phyloP scores from a whole-genome alignment of 2,329 filamentous ascomycete genomes.

The Colletotrichum sp. region DNA sequence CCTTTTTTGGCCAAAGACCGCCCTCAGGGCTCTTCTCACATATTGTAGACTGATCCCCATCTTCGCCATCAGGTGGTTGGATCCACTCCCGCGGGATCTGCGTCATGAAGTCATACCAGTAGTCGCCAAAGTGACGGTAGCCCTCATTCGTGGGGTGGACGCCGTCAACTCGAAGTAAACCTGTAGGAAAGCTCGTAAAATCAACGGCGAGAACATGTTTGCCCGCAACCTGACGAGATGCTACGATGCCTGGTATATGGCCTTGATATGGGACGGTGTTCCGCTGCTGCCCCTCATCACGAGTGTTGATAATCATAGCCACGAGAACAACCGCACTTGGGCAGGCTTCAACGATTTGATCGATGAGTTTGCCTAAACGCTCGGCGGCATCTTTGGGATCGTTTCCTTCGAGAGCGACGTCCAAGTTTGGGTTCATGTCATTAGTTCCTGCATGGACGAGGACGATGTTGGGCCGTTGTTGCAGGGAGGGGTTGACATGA shows the following conservation, averaged over 20 bases:
- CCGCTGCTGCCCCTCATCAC: slow-evolving; percentile 26
- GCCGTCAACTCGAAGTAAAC: slow-evolving; percentile 22
- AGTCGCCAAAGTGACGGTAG: slow-evolving; percentile 37
- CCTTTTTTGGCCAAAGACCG: not conserved
- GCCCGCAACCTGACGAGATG: slow-evolving; percentile 27
- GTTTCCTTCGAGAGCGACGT: slow-evolving; percentile 33
- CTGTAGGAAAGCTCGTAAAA: slow-evolving; percentile 31
- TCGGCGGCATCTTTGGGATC: slow-evolving; percentile 30
- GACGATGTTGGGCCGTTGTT: slow-evolving; percentile 38
- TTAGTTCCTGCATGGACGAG: slow-evolving; percentile 42
- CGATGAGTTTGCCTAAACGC: slow-evolving; percentile 36
- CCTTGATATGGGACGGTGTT: slow-evolving; percentile 31
- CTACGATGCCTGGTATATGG: slow-evolving; percentile 33
- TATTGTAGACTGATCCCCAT: not conserved
- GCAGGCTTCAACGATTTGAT: slow-evolving; percentile 32
- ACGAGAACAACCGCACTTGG: slow-evolving; percentile 38
- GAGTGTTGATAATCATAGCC: slow-evolving; percentile 37
- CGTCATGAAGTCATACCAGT: slow-evolving; percentile 40
- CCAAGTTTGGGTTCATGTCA: slow-evolving; percentile 36
- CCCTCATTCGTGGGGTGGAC: slow-evolving; percentile 39
- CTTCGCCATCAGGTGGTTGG: slow-evolving; percentile 27
- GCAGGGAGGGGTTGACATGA: slow-evolving; percentile 33
- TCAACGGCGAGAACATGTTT: slow-evolving; percentile 36
- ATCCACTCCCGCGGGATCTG: slow-evolving; percentile 41
- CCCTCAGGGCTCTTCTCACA: too few species aligned